These are phyloP conservation scores for Huntiella bhutanensis DNA, from an alignment of 2,329 filamentous ascomycete species.

Conservation along the genomic window DNA sequence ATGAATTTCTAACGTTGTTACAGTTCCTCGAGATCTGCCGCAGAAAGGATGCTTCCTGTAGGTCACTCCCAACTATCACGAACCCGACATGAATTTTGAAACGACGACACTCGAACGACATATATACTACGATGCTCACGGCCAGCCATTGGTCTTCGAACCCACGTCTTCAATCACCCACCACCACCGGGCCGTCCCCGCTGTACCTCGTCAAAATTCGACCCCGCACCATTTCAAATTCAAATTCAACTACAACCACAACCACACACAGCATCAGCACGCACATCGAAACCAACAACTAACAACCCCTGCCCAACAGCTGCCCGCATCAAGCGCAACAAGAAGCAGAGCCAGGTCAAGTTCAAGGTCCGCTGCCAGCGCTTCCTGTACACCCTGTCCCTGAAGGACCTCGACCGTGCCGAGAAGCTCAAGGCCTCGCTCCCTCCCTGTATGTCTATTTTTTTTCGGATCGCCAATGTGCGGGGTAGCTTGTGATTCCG, in stretches of 20 bases:
- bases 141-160: too few relatives aligned
- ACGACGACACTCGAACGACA: too few relatives aligned
- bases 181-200: not conserved
- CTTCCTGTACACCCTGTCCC: slow-evolving; percentile 92
- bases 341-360: slow-evolving; percentile 82
- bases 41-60: slow-evolving; percentile 98
- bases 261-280: not conserved
- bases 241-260: too few relatives aligned
- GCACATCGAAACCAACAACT: not conserved
- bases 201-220: not conserved
- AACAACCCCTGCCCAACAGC: slow-evolving; percentile 27
- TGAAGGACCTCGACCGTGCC: slow-evolving; percentile 98
- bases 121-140: too few relatives aligned
- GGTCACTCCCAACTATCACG: slow-evolving; percentile 19
- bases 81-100: not conserved
- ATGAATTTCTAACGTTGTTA: slow-evolving; percentile 8
- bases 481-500: too few relatives aligned
- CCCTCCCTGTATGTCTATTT: slow-evolving; percentile 55
- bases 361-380: slow-evolving; percentile 99
- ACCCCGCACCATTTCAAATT: too few relatives aligned
- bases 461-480: too few relatives aligned
- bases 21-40: slow-evolving; percentile 99
- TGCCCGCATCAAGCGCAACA: slow-evolving; percentile 92
- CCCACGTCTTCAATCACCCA: too few relatives aligned
- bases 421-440: slow-evolving; percentile 99